Conservation (phyloP, 2,329 filamentous ascomycete genomes). For the Daldinia eschscholtzii region DNA sequence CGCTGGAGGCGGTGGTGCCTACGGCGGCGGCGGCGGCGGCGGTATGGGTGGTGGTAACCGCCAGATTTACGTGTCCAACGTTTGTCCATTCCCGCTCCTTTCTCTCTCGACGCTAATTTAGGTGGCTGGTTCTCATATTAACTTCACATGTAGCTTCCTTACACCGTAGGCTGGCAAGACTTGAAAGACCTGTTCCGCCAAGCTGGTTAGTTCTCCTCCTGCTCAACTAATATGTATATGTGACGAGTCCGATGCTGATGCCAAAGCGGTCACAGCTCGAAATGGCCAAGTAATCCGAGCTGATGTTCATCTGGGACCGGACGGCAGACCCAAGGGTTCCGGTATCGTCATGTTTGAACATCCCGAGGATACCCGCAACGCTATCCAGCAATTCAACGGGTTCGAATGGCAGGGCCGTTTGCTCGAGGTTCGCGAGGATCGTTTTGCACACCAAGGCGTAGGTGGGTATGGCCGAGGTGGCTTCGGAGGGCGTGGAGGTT, state of each 20-base stretch:
- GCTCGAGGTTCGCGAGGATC: constrained; percentile 95
- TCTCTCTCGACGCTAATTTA: constrained; percentile 38
- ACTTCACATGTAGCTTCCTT: constrained; percentile 79
- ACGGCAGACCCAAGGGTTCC: constrained; percentile 94
- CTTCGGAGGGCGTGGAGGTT: constrained; percentile 65
- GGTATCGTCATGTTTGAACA: constrained; percentile 98
- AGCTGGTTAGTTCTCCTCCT: constrained; percentile 77
- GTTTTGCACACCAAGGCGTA: constrained; percentile 78
- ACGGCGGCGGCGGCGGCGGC: constrained; percentile 61
- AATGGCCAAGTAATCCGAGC: constrained; percentile 89
- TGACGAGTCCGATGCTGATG: constrained; percentile 29
- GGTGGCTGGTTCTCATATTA: constrained; percentile 45
- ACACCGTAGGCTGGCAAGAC: constrained; percentile 98
- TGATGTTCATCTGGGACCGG: constrained; percentile 91
- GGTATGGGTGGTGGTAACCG: constrained; percentile 74
- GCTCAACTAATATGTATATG: background rate
- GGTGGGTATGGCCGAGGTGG: constrained; percentile 68
- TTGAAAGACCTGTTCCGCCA: constrained; percentile 98
- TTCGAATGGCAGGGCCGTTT: constrained; percentile 97
- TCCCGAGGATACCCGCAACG: constrained; percentile 92
- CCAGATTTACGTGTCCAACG: constrained; percentile 98
- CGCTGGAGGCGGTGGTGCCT: constrained; percentile 62
- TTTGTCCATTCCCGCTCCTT: constrained; percentile 73
- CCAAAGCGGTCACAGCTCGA: constrained; percentile 58
- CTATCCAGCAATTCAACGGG: constrained; percentile 97